Percentiles rank a stretch among this genome's conserved stretches.
Conservation (phyloP, 192 early-diverging fungal species). For the Entomortierella lignicola region DNA sequence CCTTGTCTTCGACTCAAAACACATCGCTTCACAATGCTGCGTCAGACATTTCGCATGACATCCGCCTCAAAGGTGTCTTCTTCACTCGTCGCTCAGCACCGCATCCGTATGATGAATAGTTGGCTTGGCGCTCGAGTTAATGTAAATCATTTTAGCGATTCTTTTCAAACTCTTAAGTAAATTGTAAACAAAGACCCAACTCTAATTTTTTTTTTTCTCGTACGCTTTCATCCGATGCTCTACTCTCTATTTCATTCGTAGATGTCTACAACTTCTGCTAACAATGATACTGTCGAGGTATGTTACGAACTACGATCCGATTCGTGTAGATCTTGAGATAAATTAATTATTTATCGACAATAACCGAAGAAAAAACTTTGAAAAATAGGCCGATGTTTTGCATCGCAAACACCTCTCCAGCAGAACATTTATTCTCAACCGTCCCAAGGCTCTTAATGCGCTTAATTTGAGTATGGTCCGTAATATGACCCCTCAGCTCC, state of each 20-base stretch:
- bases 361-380: neutral
- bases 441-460: constrained; percentile 87
- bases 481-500: constrained; percentile 81
- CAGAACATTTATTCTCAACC: constrained; percentile 79
- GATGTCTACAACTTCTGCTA: constrained; percentile 51
- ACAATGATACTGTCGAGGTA: constrained; percentile 38
- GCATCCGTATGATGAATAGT: constrained; percentile 46
- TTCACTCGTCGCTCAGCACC: constrained; percentile 35
- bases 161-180: neutral
- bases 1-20: neutral
- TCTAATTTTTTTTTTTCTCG: neutral
- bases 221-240: too few species aligned
- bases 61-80: constrained; percentile 38
- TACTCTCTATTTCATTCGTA: too few species aligned
- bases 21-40: constrained; percentile 27
- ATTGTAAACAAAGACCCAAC: neutral
- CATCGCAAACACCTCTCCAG: constrained; percentile 63
- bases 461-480: constrained; percentile 88
- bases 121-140: constrained; percentile 45
- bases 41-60: constrained; percentile 46
- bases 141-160: constrained; percentile 10
- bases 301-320: neutral
- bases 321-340: too few species aligned
- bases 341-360: too few species aligned
- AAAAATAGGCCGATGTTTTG: constrained; percentile 58